Base-by-base conservation (phyloP, 2,329 filamentous ascomycete genomes). In the Aspergillus ibericus region DNA sequence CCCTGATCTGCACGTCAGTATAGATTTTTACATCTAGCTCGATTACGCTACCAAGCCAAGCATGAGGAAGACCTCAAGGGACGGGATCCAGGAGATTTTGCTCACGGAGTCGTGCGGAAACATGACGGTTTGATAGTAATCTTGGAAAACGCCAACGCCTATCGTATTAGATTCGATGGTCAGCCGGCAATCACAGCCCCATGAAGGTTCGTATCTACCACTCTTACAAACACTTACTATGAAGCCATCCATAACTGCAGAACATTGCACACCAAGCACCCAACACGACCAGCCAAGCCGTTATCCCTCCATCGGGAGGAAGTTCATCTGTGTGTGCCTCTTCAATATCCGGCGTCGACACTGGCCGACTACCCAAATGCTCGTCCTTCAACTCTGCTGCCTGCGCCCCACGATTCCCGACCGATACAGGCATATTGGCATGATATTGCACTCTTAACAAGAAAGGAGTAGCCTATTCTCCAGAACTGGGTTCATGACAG, bases 51-150 rank as follows among this genome's bases (percentile, higher is more conserved):
- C 60, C 29, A 59, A 40, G 42, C 27, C 55, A 36, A 62, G 40
- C 60, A 64, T 54, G 36, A 64, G 57, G 51, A 60, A 62, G 13
- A 59, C 36, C 42, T 62, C 53, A 1, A 60, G 27, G 0, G 60
- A 64, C 0, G 58, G 53, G 27, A 62, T 64, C 62, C 62, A 64
- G 3, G 60, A 40, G 25, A 62, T 51, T 1, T 55, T 57, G 36
- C 53, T 59, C 5, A 55, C 46, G 1, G 62, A 62, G 20, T 64
- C 60, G 3, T 46, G 6, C 1, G 20, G 18, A 7, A 64, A 38
- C 2, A 51, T 51, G 8, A 40, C 25, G 0, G 18, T 35, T 16
- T 60, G 44, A 36, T 62, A 64, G 22, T 64, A 62, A 2, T 42
- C 40, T 34, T 64, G 62, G 12, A 62, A 64, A 1, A 44, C 38